These are phyloP conservation scores for Fusarium buxicola DNA, from an alignment of 2,329 filamentous ascomycete species.

Conservation along the genomic window DNA sequence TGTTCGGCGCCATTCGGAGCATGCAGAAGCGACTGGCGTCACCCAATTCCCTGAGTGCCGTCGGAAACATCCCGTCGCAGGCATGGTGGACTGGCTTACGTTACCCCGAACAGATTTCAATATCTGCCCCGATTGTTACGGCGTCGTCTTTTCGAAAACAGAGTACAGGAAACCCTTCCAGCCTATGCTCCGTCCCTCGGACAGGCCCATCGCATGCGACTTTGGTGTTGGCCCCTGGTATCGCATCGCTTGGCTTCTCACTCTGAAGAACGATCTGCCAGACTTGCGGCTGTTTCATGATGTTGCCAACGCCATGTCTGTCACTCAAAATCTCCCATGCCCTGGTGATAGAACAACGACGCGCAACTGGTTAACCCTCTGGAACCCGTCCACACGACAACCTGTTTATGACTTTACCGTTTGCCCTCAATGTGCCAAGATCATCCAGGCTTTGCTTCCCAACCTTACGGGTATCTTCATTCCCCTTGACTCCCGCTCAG, in stretches of 20 bases:
- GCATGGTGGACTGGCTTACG: constrained; percentile 83
- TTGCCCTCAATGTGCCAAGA: constrained; percentile 79
- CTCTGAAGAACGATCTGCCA: constrained; percentile 73
- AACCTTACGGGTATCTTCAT: constrained; percentile 76
- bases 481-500: constrained; percentile 59
- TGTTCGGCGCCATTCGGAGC: constrained; percentile 66
- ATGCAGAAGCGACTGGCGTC: constrained; percentile 44
- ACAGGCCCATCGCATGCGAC: constrained; percentile 75
- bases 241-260: constrained; percentile 85
- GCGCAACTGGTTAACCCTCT: constrained; percentile 80
- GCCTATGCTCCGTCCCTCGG: constrained; percentile 66
- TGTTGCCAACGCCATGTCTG: constrained; percentile 68
- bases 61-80: constrained; percentile 69
- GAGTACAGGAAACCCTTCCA: constrained; percentile 75
- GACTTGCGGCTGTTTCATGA: constrained; percentile 77
- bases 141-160: constrained; percentile 74
- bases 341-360: constrained; percentile 64
- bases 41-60: constrained; percentile 75
- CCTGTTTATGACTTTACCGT: constrained; percentile 78
- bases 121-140: constrained; percentile 85
- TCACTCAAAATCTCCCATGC: constrained; percentile 67
- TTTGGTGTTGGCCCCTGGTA: constrained; percentile 85
- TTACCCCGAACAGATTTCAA: constrained; percentile 78
- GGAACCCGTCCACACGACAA: constrained; percentile 72
- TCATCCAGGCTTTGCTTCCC: constrained; percentile 79